Evolutionary conservation across 2,329 filamentous ascomycete genomes (phyloP).

Genomic region (Boeremia exigua): DNA sequence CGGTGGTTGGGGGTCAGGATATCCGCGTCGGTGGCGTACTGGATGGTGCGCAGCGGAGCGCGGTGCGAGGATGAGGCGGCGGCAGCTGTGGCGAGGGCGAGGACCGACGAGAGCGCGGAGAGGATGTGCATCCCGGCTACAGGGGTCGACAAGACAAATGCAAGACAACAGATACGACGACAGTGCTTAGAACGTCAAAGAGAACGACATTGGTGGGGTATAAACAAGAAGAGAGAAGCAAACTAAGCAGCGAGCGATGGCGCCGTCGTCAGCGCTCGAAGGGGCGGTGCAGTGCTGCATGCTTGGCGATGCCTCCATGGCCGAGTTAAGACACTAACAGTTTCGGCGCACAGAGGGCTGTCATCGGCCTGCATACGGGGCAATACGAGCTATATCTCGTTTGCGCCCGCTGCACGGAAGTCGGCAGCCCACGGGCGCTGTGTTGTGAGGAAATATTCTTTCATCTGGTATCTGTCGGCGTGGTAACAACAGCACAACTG

Average conservation of each 20-base stretch:
- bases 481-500: background rate
- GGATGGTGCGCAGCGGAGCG: constrained; percentile 77
- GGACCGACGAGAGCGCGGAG: constrained; percentile 15
- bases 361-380: constrained; percentile 6
- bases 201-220: constrained; percentile 41
- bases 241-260: constrained; percentile 19
- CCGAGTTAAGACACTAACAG: constrained; percentile 14
- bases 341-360: constrained; percentile 5
- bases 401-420: background rate
- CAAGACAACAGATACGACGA: background rate
- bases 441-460: background rate
- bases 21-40: constrained; percentile 73
- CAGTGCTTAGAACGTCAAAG: constrained; percentile 18
- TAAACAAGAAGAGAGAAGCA: constrained; percentile 11
- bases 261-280: constrained; percentile 29
- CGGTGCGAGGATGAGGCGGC: constrained; percentile 54
- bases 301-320: constrained; percentile 7
- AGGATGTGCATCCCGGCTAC: constrained; percentile 18
- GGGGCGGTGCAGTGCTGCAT: constrained; percentile 12
- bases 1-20: constrained; percentile 81
- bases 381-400: constrained; percentile 1
- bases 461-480: constrained; percentile 10
- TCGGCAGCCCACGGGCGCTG: background rate
- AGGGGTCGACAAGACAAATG: background rate
- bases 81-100: constrained; percentile 34